Evolutionary conservation across 306 rosid species (phyloP).

Genomic region (Quercus parvula): DNA sequence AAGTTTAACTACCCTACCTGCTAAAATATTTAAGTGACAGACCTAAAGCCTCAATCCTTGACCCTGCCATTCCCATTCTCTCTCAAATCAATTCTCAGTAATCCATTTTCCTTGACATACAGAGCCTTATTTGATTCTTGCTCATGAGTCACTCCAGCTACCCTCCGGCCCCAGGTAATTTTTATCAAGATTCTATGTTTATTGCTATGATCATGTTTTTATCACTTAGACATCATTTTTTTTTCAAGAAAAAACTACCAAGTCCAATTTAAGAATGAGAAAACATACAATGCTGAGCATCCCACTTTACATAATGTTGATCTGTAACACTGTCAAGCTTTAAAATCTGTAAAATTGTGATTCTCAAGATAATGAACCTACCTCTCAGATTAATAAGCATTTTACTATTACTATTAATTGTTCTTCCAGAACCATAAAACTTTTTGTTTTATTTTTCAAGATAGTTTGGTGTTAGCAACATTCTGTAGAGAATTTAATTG

Average conservation of each 20-base stretch:
- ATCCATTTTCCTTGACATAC: neutral
- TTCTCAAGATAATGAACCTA: no score
- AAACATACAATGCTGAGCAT: no score
- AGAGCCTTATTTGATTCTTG: neutral
- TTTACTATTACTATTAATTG: no score
- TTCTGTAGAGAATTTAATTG: neutral
- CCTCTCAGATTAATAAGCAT: no score
- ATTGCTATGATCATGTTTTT: no score
- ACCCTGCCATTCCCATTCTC: neutral
- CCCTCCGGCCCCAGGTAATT: neutral
- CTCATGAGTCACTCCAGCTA: neutral
- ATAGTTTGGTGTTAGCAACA: neutral
- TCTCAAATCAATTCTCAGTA: neutral
- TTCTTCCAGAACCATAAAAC: neutral
- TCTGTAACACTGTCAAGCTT: no score
- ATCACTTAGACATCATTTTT: no score
- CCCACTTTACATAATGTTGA: no score
- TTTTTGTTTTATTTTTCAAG: neutral
- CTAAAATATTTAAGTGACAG: no score
- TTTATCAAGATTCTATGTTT: neutral
- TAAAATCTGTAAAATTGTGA: no score
- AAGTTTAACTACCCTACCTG: neutral
- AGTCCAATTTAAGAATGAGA: no score
- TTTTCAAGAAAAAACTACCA: no score
- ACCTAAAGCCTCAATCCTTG: neutral